These are phyloP conservation scores for Naumovozyma dairenensis DNA, from an alignment of 805 yeast species.

Conservation along the genomic window DNA sequence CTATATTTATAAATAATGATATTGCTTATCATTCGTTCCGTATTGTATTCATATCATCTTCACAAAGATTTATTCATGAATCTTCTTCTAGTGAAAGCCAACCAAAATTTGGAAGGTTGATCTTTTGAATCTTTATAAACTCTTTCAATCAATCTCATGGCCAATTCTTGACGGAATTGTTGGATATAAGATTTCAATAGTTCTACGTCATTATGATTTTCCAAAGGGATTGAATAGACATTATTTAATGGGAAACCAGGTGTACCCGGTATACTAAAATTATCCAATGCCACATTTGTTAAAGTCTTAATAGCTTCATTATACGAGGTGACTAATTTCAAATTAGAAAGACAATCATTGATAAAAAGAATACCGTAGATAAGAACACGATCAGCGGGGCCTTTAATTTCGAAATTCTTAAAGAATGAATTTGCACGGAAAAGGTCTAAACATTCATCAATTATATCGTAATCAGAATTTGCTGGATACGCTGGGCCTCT, in stretches of 20 bases:
- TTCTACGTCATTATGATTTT: slow-evolving; percentile 65
- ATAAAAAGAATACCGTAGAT: slow-evolving; percentile 89
- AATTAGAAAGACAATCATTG: slow-evolving; percentile 68
- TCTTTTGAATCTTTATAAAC: slow-evolving; percentile 51
- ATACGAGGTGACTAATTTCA: slow-evolving; percentile 40
- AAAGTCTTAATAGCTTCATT: slow-evolving; percentile 58
- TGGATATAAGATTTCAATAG: slow-evolving; percentile 70
- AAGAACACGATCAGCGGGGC: slow-evolving; percentile 84
- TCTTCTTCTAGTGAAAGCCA: slow-evolving; percentile 88
- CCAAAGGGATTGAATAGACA: slow-evolving; percentile 57
- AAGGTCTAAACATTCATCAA: slow-evolving; percentile 83
- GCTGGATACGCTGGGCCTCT: slow-evolving; percentile 89
- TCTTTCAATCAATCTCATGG: slow-evolving; percentile 65
- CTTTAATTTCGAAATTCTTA: slow-evolving; percentile 93
- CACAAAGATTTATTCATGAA: slow-evolving; percentile 73
- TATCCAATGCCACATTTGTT: slow-evolving; percentile 78
- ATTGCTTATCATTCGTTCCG: no score
- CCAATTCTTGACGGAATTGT: slow-evolving; percentile 92
- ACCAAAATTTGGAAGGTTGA: slow-evolving; percentile 84
- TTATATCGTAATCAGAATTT: slow-evolving; percentile 71
- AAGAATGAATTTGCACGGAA: slow-evolving; percentile 95
- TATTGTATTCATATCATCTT: no score
- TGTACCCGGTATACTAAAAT: slow-evolving; percentile 89
- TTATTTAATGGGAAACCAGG: slow-evolving; percentile 88
- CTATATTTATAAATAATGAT: no score